A percentile compares a stretch with the other conserved stretches of the same genome.
Evolutionary conservation across 805 yeast species (phyloP).

Genomic region (Barnettozyma botsteinii): DNA sequence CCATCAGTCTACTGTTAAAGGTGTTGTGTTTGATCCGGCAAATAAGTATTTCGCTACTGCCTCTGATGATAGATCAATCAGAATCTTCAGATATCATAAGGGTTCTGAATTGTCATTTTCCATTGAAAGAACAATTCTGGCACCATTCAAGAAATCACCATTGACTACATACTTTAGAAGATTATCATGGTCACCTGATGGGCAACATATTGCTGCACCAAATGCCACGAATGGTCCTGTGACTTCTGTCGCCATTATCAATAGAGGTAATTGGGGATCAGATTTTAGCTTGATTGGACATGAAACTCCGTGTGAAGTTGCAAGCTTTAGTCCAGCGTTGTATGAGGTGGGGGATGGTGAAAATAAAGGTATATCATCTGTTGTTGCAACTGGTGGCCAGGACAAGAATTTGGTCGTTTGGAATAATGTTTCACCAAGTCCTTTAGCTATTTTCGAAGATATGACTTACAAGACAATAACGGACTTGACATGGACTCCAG

Average conservation of each 20-base stretch:
- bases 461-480: slow-evolving; percentile 74
- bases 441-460: slow-evolving; percentile 75
- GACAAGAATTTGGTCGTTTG: slow-evolving; percentile 84
- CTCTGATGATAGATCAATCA: slow-evolving; percentile 88
- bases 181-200: slow-evolving; percentile 89
- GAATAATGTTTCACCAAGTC: slow-evolving; percentile 74
- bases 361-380: slow-evolving; percentile 44
- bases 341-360: slow-evolving; percentile 33
- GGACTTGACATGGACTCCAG: slow-evolving; percentile 84
- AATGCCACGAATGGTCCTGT: slow-evolving; percentile 83
- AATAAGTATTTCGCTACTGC: slow-evolving; percentile 96
- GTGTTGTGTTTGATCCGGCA: slow-evolving; percentile 97
- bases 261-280: slow-evolving; percentile 76
- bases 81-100: slow-evolving; percentile 80
- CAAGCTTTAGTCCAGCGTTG: slow-evolving; percentile 64
- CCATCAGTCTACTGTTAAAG: slow-evolving; percentile 93
- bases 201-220: slow-evolving; percentile 80
- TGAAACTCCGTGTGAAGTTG: slow-evolving; percentile 81
- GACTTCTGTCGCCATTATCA: slow-evolving; percentile 64
- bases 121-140: slow-evolving; percentile 74
- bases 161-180: slow-evolving; percentile 85
- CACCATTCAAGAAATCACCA: slow-evolving; percentile 87
- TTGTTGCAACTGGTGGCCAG: slow-evolving; percentile 95
- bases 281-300: slow-evolving; percentile 75
- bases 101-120: slow-evolving; percentile 76